Conservation (phyloP, 352 stramenopile species). For the Pythium scleroteichum region DNA sequence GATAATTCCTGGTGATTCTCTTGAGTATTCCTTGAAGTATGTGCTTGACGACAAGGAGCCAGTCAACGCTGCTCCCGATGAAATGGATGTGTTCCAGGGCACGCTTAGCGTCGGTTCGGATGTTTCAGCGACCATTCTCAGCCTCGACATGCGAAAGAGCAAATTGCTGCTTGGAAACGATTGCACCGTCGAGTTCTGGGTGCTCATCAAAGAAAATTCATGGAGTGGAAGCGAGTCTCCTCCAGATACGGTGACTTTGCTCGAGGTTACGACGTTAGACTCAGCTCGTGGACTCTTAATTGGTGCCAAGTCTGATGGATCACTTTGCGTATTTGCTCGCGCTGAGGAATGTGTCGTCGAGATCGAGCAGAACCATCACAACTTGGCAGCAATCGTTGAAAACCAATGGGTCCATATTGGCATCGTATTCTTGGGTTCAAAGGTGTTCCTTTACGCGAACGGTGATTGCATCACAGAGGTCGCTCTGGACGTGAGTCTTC, state of each 20-base stretch:
- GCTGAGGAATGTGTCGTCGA: not conserved
- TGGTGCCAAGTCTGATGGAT: not conserved
- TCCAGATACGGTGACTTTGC: conserved; percentile 20
- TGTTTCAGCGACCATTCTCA: conserved; percentile 2
- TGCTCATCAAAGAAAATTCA: conserved; percentile 16
- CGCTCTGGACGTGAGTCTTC: conserved; percentile 1
- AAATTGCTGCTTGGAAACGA: conserved; percentile 33
- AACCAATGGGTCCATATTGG: conserved; percentile 55
- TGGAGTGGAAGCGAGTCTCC: not conserved
- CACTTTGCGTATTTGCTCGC: not conserved
- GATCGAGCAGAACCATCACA: not conserved
- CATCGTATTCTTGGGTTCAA: conserved; percentile 47
- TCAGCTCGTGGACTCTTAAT: conserved; percentile 3
- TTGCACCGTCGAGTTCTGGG: conserved; percentile 60
- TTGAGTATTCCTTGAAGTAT: conserved; percentile 41
- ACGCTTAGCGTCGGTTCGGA: conserved; percentile 26
- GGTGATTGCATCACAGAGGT: conserved; percentile 29
- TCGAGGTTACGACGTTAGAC: conserved; percentile 19
- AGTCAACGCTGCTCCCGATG: conserved; percentile 7
- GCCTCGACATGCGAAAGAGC: conserved; percentile 24
- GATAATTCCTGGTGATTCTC: conserved; percentile 41
- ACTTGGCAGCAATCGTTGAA: not conserved
- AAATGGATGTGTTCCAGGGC: conserved; percentile 36
- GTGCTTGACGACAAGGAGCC: not conserved
- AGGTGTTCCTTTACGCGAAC: conserved; percentile 40